A percentile compares a stretch with the other conserved stretches of the same genome.
Conservation (phyloP, 73 alveolate genomes). For the Paramecium sonneborni region DNA sequence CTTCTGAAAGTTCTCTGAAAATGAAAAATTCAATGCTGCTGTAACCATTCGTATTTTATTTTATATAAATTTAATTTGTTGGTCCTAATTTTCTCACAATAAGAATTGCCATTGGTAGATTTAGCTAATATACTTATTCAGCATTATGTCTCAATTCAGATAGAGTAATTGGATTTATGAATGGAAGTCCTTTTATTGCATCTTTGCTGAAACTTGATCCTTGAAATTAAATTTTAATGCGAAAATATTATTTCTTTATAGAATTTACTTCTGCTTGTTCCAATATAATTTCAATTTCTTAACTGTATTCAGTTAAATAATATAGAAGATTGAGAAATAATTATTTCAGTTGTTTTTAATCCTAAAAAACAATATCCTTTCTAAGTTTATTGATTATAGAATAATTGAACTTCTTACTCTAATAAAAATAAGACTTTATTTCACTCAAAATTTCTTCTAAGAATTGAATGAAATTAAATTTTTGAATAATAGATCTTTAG, state of each 20-base stretch:
- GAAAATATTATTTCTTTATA: not conserved
- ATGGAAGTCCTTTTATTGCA: not conserved
- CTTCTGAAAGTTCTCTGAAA: not conserved
- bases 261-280: not conserved
- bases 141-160: not conserved
- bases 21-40: not conserved
- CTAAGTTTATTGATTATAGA: not conserved
- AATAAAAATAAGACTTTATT: not conserved
- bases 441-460: not conserved
- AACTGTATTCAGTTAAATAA: not conserved
- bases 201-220: slow-evolving; percentile 9
- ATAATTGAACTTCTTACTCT: not conserved
- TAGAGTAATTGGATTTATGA: not conserved
- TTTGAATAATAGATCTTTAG: not conserved
- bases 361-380: not conserved
- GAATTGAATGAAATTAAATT: not conserved
- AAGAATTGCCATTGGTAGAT: not conserved
- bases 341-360: not conserved
- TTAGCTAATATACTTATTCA: not conserved
- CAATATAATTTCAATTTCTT: not conserved
- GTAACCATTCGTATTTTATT: not conserved
- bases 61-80: not conserved
- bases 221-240: not conserved
- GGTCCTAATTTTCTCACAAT: slow-evolving; percentile 18
- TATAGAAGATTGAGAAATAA: not conserved